These are phyloP conservation scores for Podaxis sp. DNA, from an alignment of 768 basidiomycete species.

Conservation along the genomic window DNA sequence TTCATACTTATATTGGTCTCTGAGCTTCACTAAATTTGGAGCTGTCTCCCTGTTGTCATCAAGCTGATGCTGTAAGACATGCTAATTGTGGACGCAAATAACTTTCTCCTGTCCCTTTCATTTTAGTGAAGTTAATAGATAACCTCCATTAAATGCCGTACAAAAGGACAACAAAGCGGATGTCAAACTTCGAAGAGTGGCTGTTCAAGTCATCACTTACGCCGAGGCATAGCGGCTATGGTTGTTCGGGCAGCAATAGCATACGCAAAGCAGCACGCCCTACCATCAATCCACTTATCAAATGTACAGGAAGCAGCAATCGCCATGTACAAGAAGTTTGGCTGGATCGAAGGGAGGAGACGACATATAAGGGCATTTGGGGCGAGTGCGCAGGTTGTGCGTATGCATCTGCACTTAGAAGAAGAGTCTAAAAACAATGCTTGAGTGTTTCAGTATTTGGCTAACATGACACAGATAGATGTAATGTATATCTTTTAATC, in stretches of 20 bases:
- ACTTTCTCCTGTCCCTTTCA: too few species aligned
- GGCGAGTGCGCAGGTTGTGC: neutral
- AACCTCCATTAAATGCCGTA: neutral
- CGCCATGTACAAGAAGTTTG: slow-evolving; percentile 21
- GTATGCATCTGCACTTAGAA: neutral
- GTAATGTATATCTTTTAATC: too few species aligned
- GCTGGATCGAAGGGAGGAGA: slow-evolving; percentile 18
- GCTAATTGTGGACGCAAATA: too few species aligned
- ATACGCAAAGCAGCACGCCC: slow-evolving; percentile 13
- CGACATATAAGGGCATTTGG: neutral
- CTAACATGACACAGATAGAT: too few species aligned
- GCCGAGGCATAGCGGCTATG: slow-evolving; percentile 19
- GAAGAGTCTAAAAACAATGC: neutral
- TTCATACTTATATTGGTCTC: too few species aligned
- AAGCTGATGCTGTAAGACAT: too few species aligned
- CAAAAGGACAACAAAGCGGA: neutral
- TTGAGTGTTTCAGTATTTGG: too few species aligned
- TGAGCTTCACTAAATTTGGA: too few species aligned
- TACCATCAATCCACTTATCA: slow-evolving; percentile 17
- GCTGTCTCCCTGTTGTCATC: too few species aligned
- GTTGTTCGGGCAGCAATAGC: slow-evolving; percentile 17
- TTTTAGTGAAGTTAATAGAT: too few species aligned
- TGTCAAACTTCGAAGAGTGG: slow-evolving; percentile 23
- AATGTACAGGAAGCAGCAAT: slow-evolving; percentile 21
- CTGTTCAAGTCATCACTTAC: slow-evolving; percentile 18